Evolutionary conservation across 257 asterid species (phyloP).

Genomic region (Eustoma russellianum): DNA sequence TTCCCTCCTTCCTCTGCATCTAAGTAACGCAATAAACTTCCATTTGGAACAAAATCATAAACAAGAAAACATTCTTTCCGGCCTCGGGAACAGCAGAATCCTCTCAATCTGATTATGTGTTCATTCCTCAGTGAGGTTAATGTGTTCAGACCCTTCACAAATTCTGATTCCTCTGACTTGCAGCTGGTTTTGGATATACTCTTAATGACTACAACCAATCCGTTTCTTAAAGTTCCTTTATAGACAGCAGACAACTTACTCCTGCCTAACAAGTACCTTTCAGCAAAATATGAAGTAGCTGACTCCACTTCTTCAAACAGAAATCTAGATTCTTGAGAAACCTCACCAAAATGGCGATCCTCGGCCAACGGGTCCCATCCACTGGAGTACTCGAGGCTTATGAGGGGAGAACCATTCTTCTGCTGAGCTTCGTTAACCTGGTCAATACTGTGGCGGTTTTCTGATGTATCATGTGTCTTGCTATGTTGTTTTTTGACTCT

Average conservation of each 20-base stretch:
- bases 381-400: constrained; percentile 74
- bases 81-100: constrained; percentile 79
- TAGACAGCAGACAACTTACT: constrained; percentile 60
- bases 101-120: constrained; percentile 61
- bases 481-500: constrained; percentile 44
- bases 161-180: constrained; percentile 78
- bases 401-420: constrained; percentile 81
- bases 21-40: constrained; percentile 52
- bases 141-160: constrained; percentile 57
- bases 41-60: constrained; percentile 66
- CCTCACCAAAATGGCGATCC: constrained; percentile 58
- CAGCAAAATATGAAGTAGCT: constrained; percentile 79
- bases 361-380: constrained; percentile 97
- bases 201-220: constrained; percentile 66
- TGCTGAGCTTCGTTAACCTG: constrained; percentile 32
- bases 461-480: constrained; percentile 23
- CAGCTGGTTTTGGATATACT: constrained; percentile 75
- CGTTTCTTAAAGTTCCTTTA: constrained; percentile 67
- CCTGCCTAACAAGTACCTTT: constrained; percentile 63
- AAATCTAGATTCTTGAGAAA: constrained; percentile 49
- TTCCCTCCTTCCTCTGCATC: constrained; percentile 52
- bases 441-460: constrained; percentile 35
- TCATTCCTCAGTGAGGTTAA: constrained; percentile 72
- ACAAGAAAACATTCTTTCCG: constrained; percentile 81
- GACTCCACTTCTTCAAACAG: constrained; percentile 74